These are phyloP conservation scores for Diaporthe ampelina DNA, from an alignment of 2,329 filamentous ascomycete species.

Conservation along the genomic window DNA sequence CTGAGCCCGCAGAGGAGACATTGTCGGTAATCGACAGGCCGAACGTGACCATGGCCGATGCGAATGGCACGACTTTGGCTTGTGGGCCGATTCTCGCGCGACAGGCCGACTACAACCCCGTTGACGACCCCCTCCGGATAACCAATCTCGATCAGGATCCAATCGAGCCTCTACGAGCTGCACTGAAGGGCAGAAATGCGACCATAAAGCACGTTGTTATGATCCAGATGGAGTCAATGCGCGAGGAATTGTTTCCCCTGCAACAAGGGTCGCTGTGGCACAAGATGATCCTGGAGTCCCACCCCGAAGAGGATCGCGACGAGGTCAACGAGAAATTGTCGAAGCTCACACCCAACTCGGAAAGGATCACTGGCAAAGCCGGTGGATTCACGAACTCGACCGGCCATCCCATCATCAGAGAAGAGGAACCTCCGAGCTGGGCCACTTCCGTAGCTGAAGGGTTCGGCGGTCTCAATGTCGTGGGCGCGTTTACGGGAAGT, in stretches of 20 bases:
- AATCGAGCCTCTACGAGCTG: constrained; percentile 46
- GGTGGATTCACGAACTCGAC: constrained; percentile 39
- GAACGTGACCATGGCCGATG: constrained; percentile 15
- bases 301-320: constrained; percentile 51
- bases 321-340: constrained; percentile 48
- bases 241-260: constrained; percentile 60
- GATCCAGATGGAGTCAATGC: constrained; percentile 60
- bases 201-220: constrained; percentile 59
- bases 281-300: constrained; percentile 51
- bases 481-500: constrained; percentile 55
- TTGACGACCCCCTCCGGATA: constrained; percentile 56
- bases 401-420: constrained; percentile 37
- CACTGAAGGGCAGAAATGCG: constrained; percentile 47
- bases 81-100: constrained; percentile 21
- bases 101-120: constrained; percentile 51
- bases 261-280: constrained; percentile 57
- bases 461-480: constrained; percentile 57
- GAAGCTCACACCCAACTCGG: constrained; percentile 48
- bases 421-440: constrained; percentile 28
- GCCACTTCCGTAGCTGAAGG: constrained; percentile 20
- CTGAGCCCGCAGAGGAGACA: constrained; percentile 34
- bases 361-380: constrained; percentile 45
- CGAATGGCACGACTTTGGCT: constrained; percentile 10
- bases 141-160: constrained; percentile 55
- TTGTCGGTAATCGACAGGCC: constrained; percentile 38